Conservation (phyloP, 2,329 filamentous ascomycete species). For the Emericellopsis atlantica region DNA sequence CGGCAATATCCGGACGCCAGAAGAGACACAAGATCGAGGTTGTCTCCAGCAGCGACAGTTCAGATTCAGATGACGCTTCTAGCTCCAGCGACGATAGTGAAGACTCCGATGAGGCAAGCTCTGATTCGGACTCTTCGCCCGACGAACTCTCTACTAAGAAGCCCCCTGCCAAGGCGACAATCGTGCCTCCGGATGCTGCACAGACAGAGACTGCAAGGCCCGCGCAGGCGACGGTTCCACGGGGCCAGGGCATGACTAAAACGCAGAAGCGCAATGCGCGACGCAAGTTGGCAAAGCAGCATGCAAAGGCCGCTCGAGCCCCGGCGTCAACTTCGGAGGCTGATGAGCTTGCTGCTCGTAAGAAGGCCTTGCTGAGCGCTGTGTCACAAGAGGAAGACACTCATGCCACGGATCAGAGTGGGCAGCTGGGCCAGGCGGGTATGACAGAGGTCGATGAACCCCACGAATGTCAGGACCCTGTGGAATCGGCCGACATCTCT, state of each 20-base stretch:
- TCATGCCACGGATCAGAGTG: too few species aligned
- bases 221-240: slow-evolving; percentile 10
- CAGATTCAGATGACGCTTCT: slow-evolving; percentile 6
- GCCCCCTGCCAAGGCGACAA: slow-evolving; percentile 2
- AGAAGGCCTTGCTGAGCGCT: too few species aligned
- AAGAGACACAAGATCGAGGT: too few species aligned
- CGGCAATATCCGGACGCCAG: too few species aligned
- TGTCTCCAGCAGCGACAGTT: slow-evolving; percentile 4
- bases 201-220: slow-evolving; percentile 1
- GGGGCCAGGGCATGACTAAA: slow-evolving; percentile 22
- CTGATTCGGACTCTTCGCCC: slow-evolving; percentile 10
- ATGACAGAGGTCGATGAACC: too few species aligned
- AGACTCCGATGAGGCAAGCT: slow-evolving; percentile 5
- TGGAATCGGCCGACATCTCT: too few species aligned
- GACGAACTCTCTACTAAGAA: slow-evolving; percentile 24
- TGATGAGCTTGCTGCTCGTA: too few species aligned
- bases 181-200: slow-evolving; percentile 1
- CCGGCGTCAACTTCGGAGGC: not conserved
- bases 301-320: not conserved
- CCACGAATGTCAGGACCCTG: too few species aligned
- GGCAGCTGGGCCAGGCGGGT: too few species aligned
- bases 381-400: too few species aligned
- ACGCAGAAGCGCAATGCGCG: slow-evolving; percentile 41
- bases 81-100: not conserved
- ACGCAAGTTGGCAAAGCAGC: slow-evolving; percentile 24